Percentiles rank a stretch among this genome's conserved stretches.
Conservation (phyloP, 2,329 filamentous ascomycete genomes). For the Sporothrix phasma region DNA sequence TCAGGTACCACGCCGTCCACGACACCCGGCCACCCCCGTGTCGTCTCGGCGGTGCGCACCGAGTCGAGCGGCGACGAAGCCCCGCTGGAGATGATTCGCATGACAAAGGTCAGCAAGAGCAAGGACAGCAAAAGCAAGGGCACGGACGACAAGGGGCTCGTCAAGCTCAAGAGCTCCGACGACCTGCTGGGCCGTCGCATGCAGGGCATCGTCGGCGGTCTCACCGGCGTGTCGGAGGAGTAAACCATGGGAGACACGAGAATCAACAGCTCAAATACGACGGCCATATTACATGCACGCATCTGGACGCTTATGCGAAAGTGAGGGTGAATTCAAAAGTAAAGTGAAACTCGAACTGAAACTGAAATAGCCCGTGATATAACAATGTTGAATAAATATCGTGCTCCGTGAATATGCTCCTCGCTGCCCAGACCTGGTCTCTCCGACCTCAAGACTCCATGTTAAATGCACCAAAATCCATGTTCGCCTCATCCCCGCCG, state of each 20-base stretch:
- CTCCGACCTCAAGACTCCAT: background rate
- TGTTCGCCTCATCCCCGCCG: background rate
- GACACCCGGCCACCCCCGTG: background rate
- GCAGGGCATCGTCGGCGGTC: conserved; percentile 45
- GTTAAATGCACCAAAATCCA: background rate
- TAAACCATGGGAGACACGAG: too few species aligned
- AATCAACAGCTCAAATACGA: too few species aligned
- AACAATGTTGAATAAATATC: background rate
- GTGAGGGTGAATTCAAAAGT: too few species aligned
- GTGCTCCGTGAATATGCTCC: background rate
- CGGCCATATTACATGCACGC: too few species aligned
- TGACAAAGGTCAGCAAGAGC: conserved; percentile 32
- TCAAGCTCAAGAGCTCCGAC: conserved; percentile 48
- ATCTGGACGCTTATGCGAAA: too few species aligned
- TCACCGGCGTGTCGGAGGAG: conserved; percentile 41
- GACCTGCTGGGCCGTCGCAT: conserved; percentile 48
- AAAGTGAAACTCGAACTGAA: background rate
- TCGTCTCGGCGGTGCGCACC: conserved; percentile 22
- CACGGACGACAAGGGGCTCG: conserved; percentile 33
- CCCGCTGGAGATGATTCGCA: conserved; percentile 72
- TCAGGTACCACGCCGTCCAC: background rate
- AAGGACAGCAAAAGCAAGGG: conserved; percentile 23
- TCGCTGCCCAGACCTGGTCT: background rate
- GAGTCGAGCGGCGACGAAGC: conserved; percentile 66
- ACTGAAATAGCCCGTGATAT: background rate